Conservation (phyloP, 306 rosid species). For the Cicer arietinum region DNA sequence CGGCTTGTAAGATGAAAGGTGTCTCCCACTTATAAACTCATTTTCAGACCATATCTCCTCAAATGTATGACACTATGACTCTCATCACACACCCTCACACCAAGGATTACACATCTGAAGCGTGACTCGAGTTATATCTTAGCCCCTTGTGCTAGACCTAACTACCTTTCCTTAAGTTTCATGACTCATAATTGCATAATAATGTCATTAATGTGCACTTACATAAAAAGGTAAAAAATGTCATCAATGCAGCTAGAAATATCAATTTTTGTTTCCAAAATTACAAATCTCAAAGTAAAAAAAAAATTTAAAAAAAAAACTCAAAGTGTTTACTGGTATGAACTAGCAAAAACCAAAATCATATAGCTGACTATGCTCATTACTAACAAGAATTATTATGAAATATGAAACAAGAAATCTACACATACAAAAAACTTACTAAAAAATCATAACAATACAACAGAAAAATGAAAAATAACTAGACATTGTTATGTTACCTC, state of each 20-base stretch:
- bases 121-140: too few relatives aligned
- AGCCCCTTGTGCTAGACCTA: background rate
- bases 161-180: background rate
- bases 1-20: background rate
- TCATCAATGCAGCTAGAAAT: background rate
- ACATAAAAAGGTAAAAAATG: background rate
- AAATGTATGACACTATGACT: too few relatives aligned
- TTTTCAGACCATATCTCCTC: too few relatives aligned
- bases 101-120: too few relatives aligned
- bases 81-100: too few relatives aligned
- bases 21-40: background rate
- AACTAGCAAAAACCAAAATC: background rate
- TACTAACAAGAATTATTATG: background rate
- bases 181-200: background rate
- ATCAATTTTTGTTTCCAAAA: background rate
- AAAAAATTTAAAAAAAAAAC: background rate
- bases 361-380: background rate
- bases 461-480: background rate
- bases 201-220: background rate
- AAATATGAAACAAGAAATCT: background rate
- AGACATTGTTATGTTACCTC: background rate
- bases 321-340: background rate
- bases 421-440: background rate
- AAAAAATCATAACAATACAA: background rate
- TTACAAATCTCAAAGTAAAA: constrained; percentile 1